A percentile compares a stretch with the other conserved stretches of the same genome.
These are phyloP conservation scores for Metschnikowia cerradonensis DNA, from an alignment of 805 yeast genomes.

Conservation along the genomic window DNA sequence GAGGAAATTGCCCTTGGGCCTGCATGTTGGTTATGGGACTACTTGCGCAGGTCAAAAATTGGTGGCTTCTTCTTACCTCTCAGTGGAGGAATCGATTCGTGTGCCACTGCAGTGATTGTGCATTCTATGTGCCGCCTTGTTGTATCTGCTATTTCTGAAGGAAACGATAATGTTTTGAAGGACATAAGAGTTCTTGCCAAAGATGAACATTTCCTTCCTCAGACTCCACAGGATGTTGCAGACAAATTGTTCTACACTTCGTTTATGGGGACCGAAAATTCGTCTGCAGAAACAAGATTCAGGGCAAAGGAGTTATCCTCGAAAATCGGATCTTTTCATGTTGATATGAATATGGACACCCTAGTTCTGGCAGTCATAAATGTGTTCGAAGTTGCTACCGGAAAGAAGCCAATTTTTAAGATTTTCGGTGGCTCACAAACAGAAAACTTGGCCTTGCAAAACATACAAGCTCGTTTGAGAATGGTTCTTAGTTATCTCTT, in stretches of 20 bases:
- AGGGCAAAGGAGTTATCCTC: slow-evolving; percentile 76
- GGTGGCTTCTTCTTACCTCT: slow-evolving; percentile 91
- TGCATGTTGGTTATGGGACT: slow-evolving; percentile 99
- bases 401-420: slow-evolving; percentile 82
- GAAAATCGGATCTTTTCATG: slow-evolving; percentile 82
- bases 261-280: slow-evolving; percentile 94
- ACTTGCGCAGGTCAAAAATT: slow-evolving; percentile 82
- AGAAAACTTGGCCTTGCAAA: slow-evolving; percentile 92
- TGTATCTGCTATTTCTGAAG: slow-evolving; percentile 59
- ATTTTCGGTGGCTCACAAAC: slow-evolving; percentile 90
- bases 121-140: slow-evolving; percentile 92
- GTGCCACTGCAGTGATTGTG: slow-evolving; percentile 94
- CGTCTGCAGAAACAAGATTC: slow-evolving; percentile 78
- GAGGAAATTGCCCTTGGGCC: slow-evolving; percentile 98
- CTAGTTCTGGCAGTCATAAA: slow-evolving; percentile 69
- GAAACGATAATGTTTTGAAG: slow-evolving; percentile 67
- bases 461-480: slow-evolving; percentile 92
- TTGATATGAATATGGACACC: slow-evolving; percentile 87
- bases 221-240: slow-evolving; percentile 72
- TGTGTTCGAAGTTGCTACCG: slow-evolving; percentile 85
- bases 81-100: slow-evolving; percentile 96
- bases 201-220: slow-evolving; percentile 59
- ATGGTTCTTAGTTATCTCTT: slow-evolving; percentile 93
- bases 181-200: slow-evolving; percentile 74
- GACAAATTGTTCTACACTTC: slow-evolving; percentile 77